phyloP scores from a whole-genome alignment of 2,329 filamentous ascomycete genomes.

The Ciborinia camelliae region DNA sequence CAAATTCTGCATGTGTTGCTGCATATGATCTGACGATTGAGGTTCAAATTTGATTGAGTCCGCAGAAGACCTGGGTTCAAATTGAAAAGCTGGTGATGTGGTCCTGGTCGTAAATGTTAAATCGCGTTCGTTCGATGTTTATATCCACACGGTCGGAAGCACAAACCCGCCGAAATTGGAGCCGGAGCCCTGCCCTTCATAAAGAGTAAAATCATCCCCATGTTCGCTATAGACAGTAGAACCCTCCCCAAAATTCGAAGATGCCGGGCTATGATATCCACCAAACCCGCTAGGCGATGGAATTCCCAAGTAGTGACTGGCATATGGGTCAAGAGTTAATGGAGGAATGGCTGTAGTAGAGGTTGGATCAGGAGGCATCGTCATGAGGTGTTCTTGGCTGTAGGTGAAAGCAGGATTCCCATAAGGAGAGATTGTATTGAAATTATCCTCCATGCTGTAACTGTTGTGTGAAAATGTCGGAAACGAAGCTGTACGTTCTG shows the following conservation, averaged over 20 bases:
- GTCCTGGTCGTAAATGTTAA: constrained; percentile 38
- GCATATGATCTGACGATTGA: constrained; percentile 20
- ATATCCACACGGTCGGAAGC: constrained; percentile 40
- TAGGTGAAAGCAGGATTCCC: constrained; percentile 59
- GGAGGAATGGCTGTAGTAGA: constrained; percentile 51
- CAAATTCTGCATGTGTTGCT: constrained; percentile 22
- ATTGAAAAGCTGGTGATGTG: constrained; percentile 31
- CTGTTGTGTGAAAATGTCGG: constrained; percentile 57
- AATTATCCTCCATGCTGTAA: constrained; percentile 48
- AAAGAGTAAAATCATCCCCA: constrained; percentile 47
- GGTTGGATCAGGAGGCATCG: constrained; percentile 49
- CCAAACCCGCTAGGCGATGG: constrained; percentile 56
- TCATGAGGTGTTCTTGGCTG: constrained; percentile 59
- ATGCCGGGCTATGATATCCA: constrained; percentile 57
- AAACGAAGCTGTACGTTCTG: constrained; percentile 57
- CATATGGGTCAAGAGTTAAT: constrained; percentile 51
- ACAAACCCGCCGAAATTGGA: constrained; percentile 40
- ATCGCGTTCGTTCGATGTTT: constrained; percentile 35
- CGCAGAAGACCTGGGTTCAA: constrained; percentile 28
- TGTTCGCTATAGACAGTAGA: constrained; percentile 61
- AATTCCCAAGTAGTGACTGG: constrained; percentile 57
- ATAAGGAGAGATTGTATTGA: constrained; percentile 51
- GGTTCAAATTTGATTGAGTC: constrained; percentile 32
- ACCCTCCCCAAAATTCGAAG: constrained; percentile 60
- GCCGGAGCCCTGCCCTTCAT: constrained; percentile 36